Evolutionary conservation across 1,284 basidiomycete genomes (phyloP).

Genomic region (Austroboletus novae-zelandiae): DNA sequence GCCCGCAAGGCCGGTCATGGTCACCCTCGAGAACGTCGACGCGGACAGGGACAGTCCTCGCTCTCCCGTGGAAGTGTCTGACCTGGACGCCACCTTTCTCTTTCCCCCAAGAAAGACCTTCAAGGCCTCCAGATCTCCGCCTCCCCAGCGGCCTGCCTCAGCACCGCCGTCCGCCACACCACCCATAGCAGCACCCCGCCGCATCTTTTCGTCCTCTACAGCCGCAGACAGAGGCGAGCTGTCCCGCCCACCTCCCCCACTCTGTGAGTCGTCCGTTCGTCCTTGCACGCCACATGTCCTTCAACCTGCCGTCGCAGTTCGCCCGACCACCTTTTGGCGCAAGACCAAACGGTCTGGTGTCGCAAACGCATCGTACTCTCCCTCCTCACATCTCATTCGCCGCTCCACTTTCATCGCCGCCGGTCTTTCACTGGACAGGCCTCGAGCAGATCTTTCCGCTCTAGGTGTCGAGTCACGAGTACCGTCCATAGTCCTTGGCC

Average conservation of each 20-base stretch:
- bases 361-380: constrained; percentile 62
- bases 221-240: constrained; percentile 40
- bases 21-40: constrained; percentile 46
- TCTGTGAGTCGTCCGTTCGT: constrained; percentile 49
- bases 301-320: constrained; percentile 35
- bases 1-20: constrained; percentile 42
- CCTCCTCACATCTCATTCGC: constrained; percentile 63
- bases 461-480: constrained; percentile 64
- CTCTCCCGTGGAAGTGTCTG: constrained; percentile 28
- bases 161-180: constrained; percentile 19
- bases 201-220: constrained; percentile 28
- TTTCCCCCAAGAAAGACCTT: constrained; percentile 51
- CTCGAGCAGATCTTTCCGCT: constrained; percentile 63
- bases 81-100: constrained; percentile 34
- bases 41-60: constrained; percentile 24
- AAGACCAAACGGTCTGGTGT: constrained; percentile 65
- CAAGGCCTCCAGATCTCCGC: constrained; percentile 18
- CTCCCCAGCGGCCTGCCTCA: constrained; percentile 23
- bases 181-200: constrained; percentile 12
- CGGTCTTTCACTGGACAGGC: constrained; percentile 59
- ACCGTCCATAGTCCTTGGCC: constrained; percentile 37
- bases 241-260: constrained; percentile 55
- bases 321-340: constrained; percentile 73
- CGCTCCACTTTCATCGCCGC: constrained; percentile 73
- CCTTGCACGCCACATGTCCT: not conserved